Base-by-base conservation (phyloP, 768 basidiomycete genomes). In the Russula ochroleuca region DNA sequence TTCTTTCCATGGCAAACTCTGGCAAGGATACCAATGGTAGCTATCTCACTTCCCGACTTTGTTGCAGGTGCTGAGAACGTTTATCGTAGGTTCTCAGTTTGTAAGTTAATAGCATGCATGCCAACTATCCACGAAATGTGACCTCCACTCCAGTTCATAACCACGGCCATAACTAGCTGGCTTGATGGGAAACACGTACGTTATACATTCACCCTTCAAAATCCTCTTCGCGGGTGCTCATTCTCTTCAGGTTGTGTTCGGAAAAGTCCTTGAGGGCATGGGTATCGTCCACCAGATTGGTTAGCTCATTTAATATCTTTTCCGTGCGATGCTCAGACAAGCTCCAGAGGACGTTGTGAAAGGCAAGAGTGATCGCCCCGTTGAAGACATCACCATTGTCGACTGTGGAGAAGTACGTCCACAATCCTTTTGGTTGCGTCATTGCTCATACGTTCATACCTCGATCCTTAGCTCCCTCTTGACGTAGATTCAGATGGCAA, bases 1-100 rank as follows among this genome's bases (percentile, higher is more conserved):
- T 83, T 61, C 83, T 96, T 63, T 94, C 93, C 2, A 97, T 98
- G 95, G 95, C 95, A 54, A 98, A 97, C 71, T 85, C 93, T 60
- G 88, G 87, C 72, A 88, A 86, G 75, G 90, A 95, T 74, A 97
- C 95, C 38, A 98, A 98, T 70, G 95, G 91, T 90, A 72, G 62
- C 77, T 67, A 7, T 11, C 56, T 50, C 7, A 10, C 14, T 54
- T 33, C 38, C 58, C n/a, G 5, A 47, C 37, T 23, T 63, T 4
- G 45, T 62, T 33, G 47, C 43, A 47, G 40, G 21, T 70, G 49
- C 69, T 62, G 54, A 64, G 41, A 50, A 19, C 40, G 11, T 8
- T 31, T 60, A 21, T 61, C 63, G 28, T 10, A 63, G 88, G 93
- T 56, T 94, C 91, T 67, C 92, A 93, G 84, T 94, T 92, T 71